Conservation (phyloP, 306 rosid species). For the Dryas drummondii region DNA sequence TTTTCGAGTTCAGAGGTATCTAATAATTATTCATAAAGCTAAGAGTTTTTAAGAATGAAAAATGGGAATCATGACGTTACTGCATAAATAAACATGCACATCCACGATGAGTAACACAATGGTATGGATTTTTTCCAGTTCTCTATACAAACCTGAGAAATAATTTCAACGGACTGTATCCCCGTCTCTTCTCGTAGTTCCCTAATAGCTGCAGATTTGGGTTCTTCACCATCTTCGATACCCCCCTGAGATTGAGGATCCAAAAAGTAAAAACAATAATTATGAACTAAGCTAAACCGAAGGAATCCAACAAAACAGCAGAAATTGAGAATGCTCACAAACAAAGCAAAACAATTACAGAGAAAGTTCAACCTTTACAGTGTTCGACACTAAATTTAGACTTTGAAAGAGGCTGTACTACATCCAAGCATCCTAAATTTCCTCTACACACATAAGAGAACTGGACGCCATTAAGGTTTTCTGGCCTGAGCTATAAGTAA, state of each 20-base stretch:
- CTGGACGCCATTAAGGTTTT: neutral
- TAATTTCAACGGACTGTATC: slow-evolving; percentile 71
- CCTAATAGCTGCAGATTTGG: slow-evolving; percentile 80
- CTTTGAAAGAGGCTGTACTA: neutral
- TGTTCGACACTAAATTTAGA: neutral
- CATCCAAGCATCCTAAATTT: neutral
- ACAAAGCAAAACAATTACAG: slow-evolving; percentile 14
- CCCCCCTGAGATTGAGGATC: slow-evolving; percentile 62
- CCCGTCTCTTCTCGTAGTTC: slow-evolving; percentile 96
- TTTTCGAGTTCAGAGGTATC: neutral
- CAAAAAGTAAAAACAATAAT: neutral
- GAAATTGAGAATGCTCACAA: neutral
- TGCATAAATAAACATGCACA: neutral
- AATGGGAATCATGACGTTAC: slow-evolving; percentile 4
- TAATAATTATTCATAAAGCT: slow-evolving; percentile 2
- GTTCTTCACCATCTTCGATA: slow-evolving; percentile 95
- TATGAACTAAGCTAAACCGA: slow-evolving; percentile 16
- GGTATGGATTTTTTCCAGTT: neutral
- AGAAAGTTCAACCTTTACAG: neutral
- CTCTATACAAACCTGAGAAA: slow-evolving; percentile 62
- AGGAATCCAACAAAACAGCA: slow-evolving; percentile 6
- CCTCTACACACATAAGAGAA: too few relatives aligned
- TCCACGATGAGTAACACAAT: neutral
- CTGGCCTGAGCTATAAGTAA: neutral
- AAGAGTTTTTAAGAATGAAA: neutral